Percentiles rank a stretch among this genome's conserved stretches.
Evolutionary conservation across 2,329 filamentous ascomycete species (phyloP).

Genomic region (Diaporthe nobilis): DNA sequence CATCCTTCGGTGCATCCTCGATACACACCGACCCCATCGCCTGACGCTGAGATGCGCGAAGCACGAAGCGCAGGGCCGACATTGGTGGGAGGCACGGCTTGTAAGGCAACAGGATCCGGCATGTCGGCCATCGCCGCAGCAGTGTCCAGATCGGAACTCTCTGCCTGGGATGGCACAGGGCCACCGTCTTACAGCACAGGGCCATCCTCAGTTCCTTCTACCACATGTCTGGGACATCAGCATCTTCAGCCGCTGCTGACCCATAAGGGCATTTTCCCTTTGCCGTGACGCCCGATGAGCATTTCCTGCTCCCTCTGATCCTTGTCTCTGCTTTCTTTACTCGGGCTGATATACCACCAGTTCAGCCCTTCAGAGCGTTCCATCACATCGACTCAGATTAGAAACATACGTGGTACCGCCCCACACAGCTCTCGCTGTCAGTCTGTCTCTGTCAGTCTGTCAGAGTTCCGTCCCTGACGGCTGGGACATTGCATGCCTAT

Average conservation of each 20-base stretch:
- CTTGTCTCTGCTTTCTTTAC: conserved; percentile 11
- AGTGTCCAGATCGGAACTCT: conserved; percentile 16
- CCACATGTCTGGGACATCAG: conserved; percentile 30
- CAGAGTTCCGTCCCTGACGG: background rate
- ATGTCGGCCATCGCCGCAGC: conserved; percentile 15
- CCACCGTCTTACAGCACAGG: background rate
- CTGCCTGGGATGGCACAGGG: background rate
- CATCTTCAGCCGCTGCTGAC: conserved; percentile 29
- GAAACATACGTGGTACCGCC: conserved; percentile 24
- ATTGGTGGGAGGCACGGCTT: conserved; percentile 11
- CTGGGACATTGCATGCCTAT: background rate
- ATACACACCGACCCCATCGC: background rate
- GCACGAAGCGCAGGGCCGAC: conserved; percentile 8
- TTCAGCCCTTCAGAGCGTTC: conserved; percentile 24
- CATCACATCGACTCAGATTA: conserved; percentile 28
- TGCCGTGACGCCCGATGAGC: conserved; percentile 8
- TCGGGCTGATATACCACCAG: background rate
- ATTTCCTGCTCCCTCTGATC: conserved; percentile 22
- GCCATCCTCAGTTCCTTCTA: conserved; percentile 12
- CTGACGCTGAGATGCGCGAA: conserved; percentile 1
- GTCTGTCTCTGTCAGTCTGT: background rate
- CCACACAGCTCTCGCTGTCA: background rate
- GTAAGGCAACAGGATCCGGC: conserved; percentile 30
- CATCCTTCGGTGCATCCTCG: conserved; percentile 21
- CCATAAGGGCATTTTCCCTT: conserved; percentile 20